A percentile compares a stretch with the other conserved stretches of the same genome.
Evolutionary conservation across 805 yeast genomes (phyloP).

Genomic region (Zygotorulaspora danielsina): DNA sequence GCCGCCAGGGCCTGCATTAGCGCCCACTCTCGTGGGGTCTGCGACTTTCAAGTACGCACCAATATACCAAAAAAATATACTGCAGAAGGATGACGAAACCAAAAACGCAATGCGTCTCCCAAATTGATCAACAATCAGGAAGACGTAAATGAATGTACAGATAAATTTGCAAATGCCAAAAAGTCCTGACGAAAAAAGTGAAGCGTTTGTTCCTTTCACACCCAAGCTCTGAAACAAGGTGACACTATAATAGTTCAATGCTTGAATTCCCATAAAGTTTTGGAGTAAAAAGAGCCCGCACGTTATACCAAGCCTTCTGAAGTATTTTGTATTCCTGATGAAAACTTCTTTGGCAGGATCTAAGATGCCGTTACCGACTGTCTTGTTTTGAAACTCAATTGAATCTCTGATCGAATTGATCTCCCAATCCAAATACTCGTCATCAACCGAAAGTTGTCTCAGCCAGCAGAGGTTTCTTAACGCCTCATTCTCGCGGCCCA

Average conservation of each 20-base stretch:
- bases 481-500: constrained; percentile 37
- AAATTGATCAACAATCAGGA: constrained; percentile 43
- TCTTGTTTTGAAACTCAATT: constrained; percentile 21
- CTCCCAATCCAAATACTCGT: constrained; percentile 42
- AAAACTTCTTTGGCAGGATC: constrained; percentile 41
- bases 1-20: constrained; percentile 34
- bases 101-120: constrained; percentile 45
- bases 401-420: constrained; percentile 32
- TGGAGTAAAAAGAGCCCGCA: constrained; percentile 42
- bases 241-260: constrained; percentile 52
- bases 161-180: constrained; percentile 48
- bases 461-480: constrained; percentile 37
- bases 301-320: constrained; percentile 39
- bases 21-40: constrained; percentile 34
- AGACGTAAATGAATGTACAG: constrained; percentile 44
- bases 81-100: constrained; percentile 39
- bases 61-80: constrained; percentile 45
- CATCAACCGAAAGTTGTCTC: constrained; percentile 38
- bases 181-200: constrained; percentile 49
- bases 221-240: constrained; percentile 48
- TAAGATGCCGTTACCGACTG: constrained; percentile 38
- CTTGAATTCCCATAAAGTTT: constrained; percentile 47
- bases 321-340: constrained; percentile 27
- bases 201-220: constrained; percentile 42
- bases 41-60: constrained; percentile 45